phyloP scores from a whole-genome alignment of 2,329 filamentous ascomycete genomes.

The Hypoxylon sp. region DNA sequence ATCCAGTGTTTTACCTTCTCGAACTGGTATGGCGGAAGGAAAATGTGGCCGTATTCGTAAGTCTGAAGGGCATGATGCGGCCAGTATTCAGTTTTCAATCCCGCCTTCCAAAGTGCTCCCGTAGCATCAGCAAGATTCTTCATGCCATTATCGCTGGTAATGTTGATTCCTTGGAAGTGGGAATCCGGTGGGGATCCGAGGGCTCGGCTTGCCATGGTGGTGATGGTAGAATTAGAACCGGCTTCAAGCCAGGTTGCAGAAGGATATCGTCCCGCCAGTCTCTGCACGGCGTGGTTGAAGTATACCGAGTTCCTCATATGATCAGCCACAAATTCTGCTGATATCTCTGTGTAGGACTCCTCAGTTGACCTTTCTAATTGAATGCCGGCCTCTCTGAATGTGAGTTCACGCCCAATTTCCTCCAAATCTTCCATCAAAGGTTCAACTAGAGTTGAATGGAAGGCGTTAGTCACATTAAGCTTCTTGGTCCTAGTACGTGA shows the following conservation, averaged over 20 bases:
- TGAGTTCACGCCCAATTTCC: conserved; percentile 1
- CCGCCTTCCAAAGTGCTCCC: conserved; percentile 8
- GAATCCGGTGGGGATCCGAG: conserved; percentile 17
- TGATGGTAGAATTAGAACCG: conserved; percentile 28
- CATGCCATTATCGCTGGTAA: conserved; percentile 10
- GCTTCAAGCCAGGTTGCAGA: conserved; percentile 29
- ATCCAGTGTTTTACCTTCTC: conserved; percentile 15
- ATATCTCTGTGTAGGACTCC: background rate
- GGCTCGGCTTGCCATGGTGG: conserved; percentile 20
- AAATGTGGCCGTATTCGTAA: background rate
- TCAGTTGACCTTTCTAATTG: conserved; percentile 20
- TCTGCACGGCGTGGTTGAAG: conserved; percentile 26
- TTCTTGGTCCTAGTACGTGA: conserved; percentile 21
- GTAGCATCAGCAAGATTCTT: conserved; percentile 9
- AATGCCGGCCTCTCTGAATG: conserved; percentile 17
- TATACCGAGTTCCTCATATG: conserved; percentile 32
- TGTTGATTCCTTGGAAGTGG: conserved; percentile 18
- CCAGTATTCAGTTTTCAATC: conserved; percentile 9
- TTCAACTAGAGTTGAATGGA: conserved; percentile 32
- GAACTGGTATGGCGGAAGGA: conserved; percentile 14
- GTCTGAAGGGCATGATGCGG: conserved; percentile 9
- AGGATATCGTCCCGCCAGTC: conserved; percentile 10
- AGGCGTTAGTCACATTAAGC: conserved; percentile 26
- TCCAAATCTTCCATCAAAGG: conserved; percentile 6
- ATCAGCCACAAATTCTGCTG: conserved; percentile 15